Evolutionary conservation across 163 green algal species (phyloP), one percentile per base, ranked within the genome.

Genomic region (Scenedesmus sp.): DNA sequence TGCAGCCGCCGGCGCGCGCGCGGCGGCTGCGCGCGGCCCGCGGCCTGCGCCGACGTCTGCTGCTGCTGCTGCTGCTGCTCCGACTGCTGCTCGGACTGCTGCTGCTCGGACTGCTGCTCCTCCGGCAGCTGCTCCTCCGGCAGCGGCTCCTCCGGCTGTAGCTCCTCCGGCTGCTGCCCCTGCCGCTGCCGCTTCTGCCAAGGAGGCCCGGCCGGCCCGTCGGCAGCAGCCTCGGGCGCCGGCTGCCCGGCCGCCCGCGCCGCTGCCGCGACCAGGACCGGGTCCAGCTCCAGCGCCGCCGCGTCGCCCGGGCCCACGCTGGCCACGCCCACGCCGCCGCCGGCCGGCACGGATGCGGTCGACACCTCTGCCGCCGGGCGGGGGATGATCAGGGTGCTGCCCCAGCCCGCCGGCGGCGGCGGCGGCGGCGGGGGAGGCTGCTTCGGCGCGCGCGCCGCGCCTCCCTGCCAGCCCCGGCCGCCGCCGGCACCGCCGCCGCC

Each of bases 51-150:
- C 51, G 45, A 45, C 36, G n/a, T 17, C 36, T 31, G 0, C 44
- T 60, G 36, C 63, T 45, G 44, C 9, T 74, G 77, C 45, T 78
- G 67, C 31, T 26, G 47, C 26, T 54, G 58, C 28, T 76, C 54
- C 54, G 54, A 54, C 57, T 79, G 58, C 20, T 66, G 58, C 13
- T 34, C 31, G 20, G 29, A 24, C 29, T 63, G 58, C 45, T 63
- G 71, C 44, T 42, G 20, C 18, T 10, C 39, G n/a, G n/a, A n/a
- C n/a, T n/a, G n/a, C n/a, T 60, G 56, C 26, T 54, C 47, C 44
- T 42, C 57, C 44, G 39, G 71, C 28, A 24, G 70, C 39, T 28
- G 54, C 15, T 51, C 60, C 50, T 74, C 50, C 33, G 36, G 53
- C 53, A 28, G 53, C 53, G 28, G 26, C 22, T 28, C 53, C 33